phyloP scores from a whole-genome alignment of 306 rosid genomes.

The Hylodesmum podocarpum region DNA sequence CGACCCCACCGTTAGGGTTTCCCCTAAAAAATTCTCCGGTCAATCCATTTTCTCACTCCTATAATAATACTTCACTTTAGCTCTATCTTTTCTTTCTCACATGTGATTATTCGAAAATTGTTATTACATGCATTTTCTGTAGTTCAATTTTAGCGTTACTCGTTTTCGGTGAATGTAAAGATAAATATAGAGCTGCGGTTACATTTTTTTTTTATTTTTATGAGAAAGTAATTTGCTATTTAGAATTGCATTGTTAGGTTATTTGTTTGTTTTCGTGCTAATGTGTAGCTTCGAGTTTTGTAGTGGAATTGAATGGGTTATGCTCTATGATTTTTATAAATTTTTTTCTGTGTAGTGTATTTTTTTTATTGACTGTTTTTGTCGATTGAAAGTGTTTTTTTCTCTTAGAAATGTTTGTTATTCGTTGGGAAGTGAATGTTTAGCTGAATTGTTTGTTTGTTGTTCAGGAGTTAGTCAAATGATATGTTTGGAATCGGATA shows the following conservation, averaged over 20 bases:
- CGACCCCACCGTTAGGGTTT: slow-evolving; percentile 39
- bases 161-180: background rate
- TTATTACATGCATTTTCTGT: background rate
- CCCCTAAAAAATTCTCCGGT: slow-evolving; percentile 46
- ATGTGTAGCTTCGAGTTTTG: background rate
- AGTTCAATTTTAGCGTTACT: background rate
- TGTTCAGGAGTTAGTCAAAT: slow-evolving; percentile 60
- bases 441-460: slow-evolving; percentile 11
- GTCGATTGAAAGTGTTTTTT: background rate
- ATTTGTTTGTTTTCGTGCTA: background rate
- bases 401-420: background rate
- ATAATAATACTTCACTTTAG: background rate
- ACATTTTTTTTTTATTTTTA: background rate
- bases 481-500: slow-evolving; percentile 89
- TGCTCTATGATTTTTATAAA: background rate
- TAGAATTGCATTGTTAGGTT: background rate
- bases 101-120: background rate
- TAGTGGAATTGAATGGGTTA: background rate
- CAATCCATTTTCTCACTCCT: background rate
- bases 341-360: background rate
- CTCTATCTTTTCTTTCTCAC: background rate
- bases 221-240: background rate
- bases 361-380: background rate
- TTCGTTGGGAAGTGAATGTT: background rate
- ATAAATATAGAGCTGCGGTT: background rate